Evolutionary conservation across 495 filamentous ascomycete species (phyloP).

Genomic region (Recurvomyces mirabilis): DNA sequence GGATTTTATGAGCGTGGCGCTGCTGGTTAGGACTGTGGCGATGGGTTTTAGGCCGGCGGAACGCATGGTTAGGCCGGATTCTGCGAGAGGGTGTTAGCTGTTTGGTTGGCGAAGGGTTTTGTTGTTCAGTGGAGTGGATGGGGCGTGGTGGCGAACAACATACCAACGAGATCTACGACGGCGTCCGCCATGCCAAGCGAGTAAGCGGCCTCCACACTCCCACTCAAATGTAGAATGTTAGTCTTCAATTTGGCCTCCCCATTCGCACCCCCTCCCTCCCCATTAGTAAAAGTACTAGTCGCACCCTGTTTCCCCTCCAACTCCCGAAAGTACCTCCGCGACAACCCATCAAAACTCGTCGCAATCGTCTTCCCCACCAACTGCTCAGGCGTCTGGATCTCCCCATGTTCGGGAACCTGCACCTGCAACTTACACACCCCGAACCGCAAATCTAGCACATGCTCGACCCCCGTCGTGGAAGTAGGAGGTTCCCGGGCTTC

Average conservation of each 20-base stretch:
- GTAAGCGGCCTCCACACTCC: conserved; percentile 93
- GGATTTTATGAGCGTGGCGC: conserved; percentile 84
- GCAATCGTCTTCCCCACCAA: conserved; percentile 89
- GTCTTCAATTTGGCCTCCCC: conserved; percentile 49
- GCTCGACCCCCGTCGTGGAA: conserved; percentile 59
- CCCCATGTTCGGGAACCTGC: conserved; percentile 82
- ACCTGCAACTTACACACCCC: conserved; percentile 87
- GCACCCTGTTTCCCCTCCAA: conserved; percentile 46
- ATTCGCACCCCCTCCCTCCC: conserved; percentile 22
- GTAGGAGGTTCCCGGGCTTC: conserved; percentile 55
- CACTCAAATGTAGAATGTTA: conserved; percentile 83
- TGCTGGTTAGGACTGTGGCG: conserved; percentile 78
- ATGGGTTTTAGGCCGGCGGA: conserved; percentile 94
- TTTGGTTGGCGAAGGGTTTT: neutral
- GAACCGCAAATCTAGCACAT: conserved; percentile 81
- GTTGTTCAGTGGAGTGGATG: conserved; percentile 2
- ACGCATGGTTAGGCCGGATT: conserved; percentile 97
- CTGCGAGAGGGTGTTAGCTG: conserved; percentile 33
- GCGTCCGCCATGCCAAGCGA: conserved; percentile 92
- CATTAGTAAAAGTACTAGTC: too few relatives aligned
- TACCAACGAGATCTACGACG: conserved; percentile 94
- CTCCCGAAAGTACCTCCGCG: conserved; percentile 66
- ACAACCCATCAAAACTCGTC: conserved; percentile 82
- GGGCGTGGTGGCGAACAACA: conserved; percentile 21
- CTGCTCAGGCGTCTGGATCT: conserved; percentile 54